Conservation (phyloP, 2,329 filamentous ascomycete species). For the Pseudopyrenochaeta lycopersici region DNA sequence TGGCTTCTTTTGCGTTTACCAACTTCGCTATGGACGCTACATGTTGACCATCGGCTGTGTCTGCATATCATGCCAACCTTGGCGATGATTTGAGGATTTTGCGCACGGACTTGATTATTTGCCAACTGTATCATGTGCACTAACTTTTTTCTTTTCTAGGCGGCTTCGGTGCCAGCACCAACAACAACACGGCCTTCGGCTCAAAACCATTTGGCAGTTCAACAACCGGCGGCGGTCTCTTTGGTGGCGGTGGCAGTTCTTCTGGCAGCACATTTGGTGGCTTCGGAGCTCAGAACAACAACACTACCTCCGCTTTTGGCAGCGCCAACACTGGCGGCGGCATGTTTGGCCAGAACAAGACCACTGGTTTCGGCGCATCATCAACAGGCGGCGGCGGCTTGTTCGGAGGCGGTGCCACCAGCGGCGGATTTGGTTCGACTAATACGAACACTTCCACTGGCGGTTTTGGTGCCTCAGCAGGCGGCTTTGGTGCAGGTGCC, state of each 20-base stretch:
- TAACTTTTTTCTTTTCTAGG: conserved; percentile 38
- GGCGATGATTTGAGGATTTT: background rate
- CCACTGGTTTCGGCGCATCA: conserved; percentile 35
- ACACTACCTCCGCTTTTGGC: conserved; percentile 35
- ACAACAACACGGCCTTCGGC: conserved; percentile 34
- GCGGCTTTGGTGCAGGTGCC: conserved; percentile 41
- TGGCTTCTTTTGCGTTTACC: conserved; percentile 4
- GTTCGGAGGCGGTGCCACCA: conserved; percentile 40
- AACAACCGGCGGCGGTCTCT: conserved; percentile 46
- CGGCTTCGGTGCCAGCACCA: conserved; percentile 42
- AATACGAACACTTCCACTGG: conserved; percentile 24
- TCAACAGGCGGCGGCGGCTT: conserved; percentile 34
- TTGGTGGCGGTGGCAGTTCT: conserved; percentile 31
- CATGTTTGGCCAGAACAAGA: conserved; percentile 44
- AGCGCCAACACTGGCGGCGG: conserved; percentile 36
- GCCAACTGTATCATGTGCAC: conserved; percentile 8
- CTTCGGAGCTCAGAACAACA: conserved; percentile 23
- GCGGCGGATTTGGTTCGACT: conserved; percentile 37
- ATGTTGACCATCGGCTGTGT: conserved; percentile 2
- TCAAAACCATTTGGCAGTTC: conserved; percentile 45
- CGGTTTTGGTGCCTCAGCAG: conserved; percentile 35
- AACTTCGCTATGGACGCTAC: background rate
- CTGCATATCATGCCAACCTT: background rate
- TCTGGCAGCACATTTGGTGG: conserved; percentile 22
- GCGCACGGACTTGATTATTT: background rate